These are phyloP conservation scores for Simplicillium sp. DNA, from an alignment of 2,329 filamentous ascomycete genomes.

Conservation along the genomic window DNA sequence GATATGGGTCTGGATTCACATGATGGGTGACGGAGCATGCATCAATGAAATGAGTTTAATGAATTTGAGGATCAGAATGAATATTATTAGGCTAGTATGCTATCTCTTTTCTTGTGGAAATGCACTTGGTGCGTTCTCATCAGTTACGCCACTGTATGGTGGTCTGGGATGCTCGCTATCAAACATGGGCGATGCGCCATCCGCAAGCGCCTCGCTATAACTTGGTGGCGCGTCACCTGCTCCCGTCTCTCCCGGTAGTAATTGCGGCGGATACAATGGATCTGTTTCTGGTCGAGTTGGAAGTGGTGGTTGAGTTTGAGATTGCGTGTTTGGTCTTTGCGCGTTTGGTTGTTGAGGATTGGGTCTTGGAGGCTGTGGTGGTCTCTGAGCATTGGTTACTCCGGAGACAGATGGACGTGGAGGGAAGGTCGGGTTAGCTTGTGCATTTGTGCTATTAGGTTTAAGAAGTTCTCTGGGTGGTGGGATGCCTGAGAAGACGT, in stretches of 20 bases:
- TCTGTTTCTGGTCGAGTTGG: constrained; percentile 27
- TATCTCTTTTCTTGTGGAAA: too few species aligned
- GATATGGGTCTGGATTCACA: too few species aligned
- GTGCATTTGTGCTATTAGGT: constrained; percentile 42
- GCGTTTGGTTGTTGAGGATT: too few species aligned
- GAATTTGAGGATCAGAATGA: too few species aligned
- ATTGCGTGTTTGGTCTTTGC: constrained; percentile 14
- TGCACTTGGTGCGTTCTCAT: constrained; percentile 46
- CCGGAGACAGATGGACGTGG: constrained; percentile 7
- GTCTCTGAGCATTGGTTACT: not conserved
- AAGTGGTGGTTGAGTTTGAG: constrained; percentile 9
- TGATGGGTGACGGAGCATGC: too few species aligned
- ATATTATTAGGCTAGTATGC: too few species aligned
- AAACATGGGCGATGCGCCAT: constrained; percentile 59
- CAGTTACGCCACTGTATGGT: constrained; percentile 56
- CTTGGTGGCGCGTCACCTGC: constrained; percentile 76
- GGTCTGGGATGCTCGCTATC: constrained; percentile 52
- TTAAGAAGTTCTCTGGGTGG: constrained; percentile 59
- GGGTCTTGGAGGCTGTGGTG: constrained; percentile 9
- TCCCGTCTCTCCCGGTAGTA: constrained; percentile 31
- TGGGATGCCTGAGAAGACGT: constrained; percentile 80
- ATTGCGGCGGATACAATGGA: constrained; percentile 49
- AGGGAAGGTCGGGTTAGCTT: constrained; percentile 15
- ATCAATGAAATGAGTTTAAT: too few species aligned
- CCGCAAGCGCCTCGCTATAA: constrained; percentile 87